phyloP scores from a whole-genome alignment of 164 flowering plant species.

The Tetrastigma voinierianum region DNA sequence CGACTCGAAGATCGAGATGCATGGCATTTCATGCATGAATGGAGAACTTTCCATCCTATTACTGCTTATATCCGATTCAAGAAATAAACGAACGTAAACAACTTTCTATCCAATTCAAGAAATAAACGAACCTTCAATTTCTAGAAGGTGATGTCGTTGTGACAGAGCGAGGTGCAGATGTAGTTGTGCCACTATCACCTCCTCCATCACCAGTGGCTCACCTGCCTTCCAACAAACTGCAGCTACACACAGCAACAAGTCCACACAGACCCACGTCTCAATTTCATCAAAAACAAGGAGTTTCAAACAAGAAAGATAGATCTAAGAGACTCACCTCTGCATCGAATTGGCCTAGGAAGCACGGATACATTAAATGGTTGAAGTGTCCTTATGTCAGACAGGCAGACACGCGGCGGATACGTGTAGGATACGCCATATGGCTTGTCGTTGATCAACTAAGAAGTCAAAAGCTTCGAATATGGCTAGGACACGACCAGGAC shows the following conservation, averaged over 20 bases:
- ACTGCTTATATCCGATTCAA: slow-evolving; percentile 16
- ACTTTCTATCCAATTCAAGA: too few relatives aligned
- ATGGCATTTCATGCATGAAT: not conserved
- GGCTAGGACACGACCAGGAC: too few relatives aligned
- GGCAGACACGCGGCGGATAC: too few relatives aligned
- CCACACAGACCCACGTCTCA: not conserved
- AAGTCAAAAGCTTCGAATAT: too few relatives aligned
- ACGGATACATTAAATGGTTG: too few relatives aligned
- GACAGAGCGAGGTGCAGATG: slow-evolving; percentile 62
- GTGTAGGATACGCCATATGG: too few relatives aligned
- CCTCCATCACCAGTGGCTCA: slow-evolving; percentile 57
- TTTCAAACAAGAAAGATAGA: not conserved
- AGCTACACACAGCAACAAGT: slow-evolving; percentile 23
- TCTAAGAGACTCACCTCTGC: slow-evolving; percentile 26
- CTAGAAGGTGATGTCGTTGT: slow-evolving; percentile 55
- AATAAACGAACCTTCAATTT: too few relatives aligned
- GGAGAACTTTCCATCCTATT: slow-evolving; percentile 7
- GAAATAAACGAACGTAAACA: too few relatives aligned
- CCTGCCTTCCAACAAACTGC: slow-evolving; percentile 51
- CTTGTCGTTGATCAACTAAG: too few relatives aligned
- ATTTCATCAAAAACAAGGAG: too few relatives aligned
- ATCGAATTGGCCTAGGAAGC: too few relatives aligned
- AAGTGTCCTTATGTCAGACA: too few relatives aligned
- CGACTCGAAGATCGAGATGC: slow-evolving; percentile 10
- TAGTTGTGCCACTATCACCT: slow-evolving; percentile 61